Percentiles rank a stretch among this genome's conserved stretches.
phyloP scores from a whole-genome alignment of 2,329 filamentous ascomycete genomes.

The Phyllosticta ampelicida region DNA sequence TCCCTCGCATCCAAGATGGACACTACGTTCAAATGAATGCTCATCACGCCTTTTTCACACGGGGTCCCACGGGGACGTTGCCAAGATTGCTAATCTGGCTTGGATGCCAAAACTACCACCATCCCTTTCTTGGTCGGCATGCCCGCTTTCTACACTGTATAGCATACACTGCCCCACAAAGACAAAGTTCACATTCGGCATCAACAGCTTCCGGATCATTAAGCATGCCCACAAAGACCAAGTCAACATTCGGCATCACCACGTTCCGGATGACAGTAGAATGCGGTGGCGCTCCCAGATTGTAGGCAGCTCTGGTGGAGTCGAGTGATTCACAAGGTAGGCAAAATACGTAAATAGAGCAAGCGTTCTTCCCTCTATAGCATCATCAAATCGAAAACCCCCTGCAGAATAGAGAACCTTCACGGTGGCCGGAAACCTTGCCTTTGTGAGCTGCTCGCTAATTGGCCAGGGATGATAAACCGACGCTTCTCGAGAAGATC shows the following conservation, averaged over 20 bases:
- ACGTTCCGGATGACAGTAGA: no score
- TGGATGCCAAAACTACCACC: neutral
- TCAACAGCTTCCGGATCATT: neutral
- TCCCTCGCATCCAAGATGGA: no score
- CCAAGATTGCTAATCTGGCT: neutral
- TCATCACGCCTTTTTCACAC: neutral
- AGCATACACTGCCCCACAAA: neutral
- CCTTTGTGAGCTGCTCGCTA: neutral
- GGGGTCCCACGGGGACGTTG: neutral
- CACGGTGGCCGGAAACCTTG: conserved; percentile 3
- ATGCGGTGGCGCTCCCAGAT: neutral
- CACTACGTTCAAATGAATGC: neutral
- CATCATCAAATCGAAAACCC: neutral
- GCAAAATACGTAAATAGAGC: neutral
- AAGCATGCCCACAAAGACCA: neutral
- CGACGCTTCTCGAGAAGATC: neutral
- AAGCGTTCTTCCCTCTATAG: neutral
- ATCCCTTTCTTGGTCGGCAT: neutral
- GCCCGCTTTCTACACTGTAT: neutral
- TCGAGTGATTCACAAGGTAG: neutral
- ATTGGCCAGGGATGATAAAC: neutral
- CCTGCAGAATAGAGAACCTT: neutral
- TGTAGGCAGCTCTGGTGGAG: neutral
- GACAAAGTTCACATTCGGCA: neutral
- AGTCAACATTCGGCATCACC: neutral